Evolutionary conservation across 768 basidiomycete genomes (phyloP), one percentile per base, ranked within the genome.

Genomic region (Boletus bicolor): DNA sequence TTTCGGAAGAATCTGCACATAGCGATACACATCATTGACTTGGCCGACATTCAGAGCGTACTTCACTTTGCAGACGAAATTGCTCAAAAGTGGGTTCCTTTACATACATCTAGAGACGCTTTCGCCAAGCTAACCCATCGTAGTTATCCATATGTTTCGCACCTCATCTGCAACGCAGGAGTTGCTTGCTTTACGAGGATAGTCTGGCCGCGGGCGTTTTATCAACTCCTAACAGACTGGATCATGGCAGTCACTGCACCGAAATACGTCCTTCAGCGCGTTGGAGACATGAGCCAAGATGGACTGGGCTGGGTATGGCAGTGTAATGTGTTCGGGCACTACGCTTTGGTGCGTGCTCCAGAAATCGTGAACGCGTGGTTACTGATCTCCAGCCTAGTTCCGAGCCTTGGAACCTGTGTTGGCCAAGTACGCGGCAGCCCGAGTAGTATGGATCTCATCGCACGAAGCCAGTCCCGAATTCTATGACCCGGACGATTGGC

Each of bases 301-400:
- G 84, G 86, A 6, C 71, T 92, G 0, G 92, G 92, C 3, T 86
- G 80, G 79, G 81, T 85, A 7, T 94, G 91, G 89, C 89, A 93
- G 65, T 87, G 83, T 56, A 93, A 93, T 62, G 72, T 92, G 28
- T 92, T 93, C 53, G 84, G 86, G 0, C 91, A 93, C 69, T 93
- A 86, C 65, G 79, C 78, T 30, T 72, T 94, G 60, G 91, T 93
- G 64, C 52, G 86, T 78, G 5, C 15, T 37, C 35, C 15, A 44
- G 37, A 30, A 28, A 11, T 36, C 24, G 21, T 34, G 34, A n/a
- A 44, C 17, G 38, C 37, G 36, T 44, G 39, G 54, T 24, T 44
- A 24, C 51, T 58, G n/a, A 53, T 56, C n/a, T 44, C 41, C 36
- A 37, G 21, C 44, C 39, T 61, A 93, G 91, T 85, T 81, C 57